Conservation (phyloP, 2,329 filamentous ascomycete genomes). For the Exophiala lecanii-corni region DNA sequence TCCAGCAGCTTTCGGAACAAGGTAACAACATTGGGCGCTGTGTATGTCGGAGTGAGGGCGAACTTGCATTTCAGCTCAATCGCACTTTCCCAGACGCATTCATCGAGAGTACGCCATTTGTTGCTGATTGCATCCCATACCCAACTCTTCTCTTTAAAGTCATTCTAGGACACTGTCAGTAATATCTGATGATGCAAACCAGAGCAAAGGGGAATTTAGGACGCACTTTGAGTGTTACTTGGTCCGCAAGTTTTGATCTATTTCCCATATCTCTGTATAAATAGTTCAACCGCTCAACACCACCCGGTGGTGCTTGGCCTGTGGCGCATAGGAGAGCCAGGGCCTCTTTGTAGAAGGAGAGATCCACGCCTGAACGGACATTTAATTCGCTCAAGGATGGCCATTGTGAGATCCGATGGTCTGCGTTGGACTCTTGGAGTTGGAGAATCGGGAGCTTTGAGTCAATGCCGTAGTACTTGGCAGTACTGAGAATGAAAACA, state of each 20-base stretch:
- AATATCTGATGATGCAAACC: too few species aligned
- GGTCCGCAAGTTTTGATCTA: conserved; percentile 4
- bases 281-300: not conserved
- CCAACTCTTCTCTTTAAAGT: not conserved
- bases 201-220: too few species aligned
- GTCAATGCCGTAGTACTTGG: conserved; percentile 10
- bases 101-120: conserved; percentile 1
- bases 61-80: conserved; percentile 3
- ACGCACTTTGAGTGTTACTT: conserved; percentile 6
- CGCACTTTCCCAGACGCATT: conserved; percentile 9
- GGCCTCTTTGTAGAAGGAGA: conserved; percentile 8
- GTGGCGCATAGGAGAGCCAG: conserved; percentile 3
- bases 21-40: not conserved
- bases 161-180: conserved; percentile 2
- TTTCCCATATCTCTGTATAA: conserved; percentile 7
- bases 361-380: conserved; percentile 3
- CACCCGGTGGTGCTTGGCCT: conserved; percentile 1
- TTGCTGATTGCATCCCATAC: conserved; percentile 3
- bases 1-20: conserved; percentile 5
- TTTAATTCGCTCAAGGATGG: conserved; percentile 10
- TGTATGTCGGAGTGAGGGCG: conserved; percentile 4
- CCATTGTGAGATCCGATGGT: conserved; percentile 11
- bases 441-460: conserved; percentile 8
- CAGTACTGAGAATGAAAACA: conserved; percentile 4
- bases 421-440: conserved; percentile 5